Conservation (phyloP, 495 filamentous ascomycete species). For the Baudoinia panamericana region DNA sequence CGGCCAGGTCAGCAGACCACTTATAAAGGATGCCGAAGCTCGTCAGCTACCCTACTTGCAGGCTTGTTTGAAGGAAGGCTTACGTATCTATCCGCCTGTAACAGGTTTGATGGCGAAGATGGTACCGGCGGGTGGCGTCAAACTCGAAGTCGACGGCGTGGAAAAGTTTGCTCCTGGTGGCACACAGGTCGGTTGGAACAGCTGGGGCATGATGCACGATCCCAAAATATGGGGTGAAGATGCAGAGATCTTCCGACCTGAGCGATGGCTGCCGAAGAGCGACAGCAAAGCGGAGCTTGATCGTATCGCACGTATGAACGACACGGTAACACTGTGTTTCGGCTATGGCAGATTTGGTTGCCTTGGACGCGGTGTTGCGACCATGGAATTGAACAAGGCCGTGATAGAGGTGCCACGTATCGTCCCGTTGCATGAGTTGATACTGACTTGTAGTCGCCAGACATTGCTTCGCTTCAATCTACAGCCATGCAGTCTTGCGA, state of each 20-base stretch:
- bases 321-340: conserved; percentile 21
- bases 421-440: neutral
- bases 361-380: conserved; percentile 21
- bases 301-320: conserved; percentile 17
- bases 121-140: conserved; percentile 12
- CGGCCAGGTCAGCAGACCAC: conserved; percentile 14
- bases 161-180: conserved; percentile 20
- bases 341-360: conserved; percentile 23
- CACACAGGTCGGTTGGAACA: conserved; percentile 21
- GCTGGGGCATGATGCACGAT: conserved; percentile 22
- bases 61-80: conserved; percentile 25
- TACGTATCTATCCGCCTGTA: conserved; percentile 24
- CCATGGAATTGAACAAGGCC: conserved; percentile 24
- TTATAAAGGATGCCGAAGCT: conserved; percentile 24
- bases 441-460: conserved; percentile 6
- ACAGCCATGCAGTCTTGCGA: conserved; percentile 20
- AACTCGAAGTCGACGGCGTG: conserved; percentile 17
- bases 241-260: conserved; percentile 22
- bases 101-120: conserved; percentile 21
- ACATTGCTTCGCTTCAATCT: conserved; percentile 23
- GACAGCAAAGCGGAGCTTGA: conserved; percentile 8
- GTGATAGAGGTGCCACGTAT: conserved; percentile 16
- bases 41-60: conserved; percentile 22
- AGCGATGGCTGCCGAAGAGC: conserved; percentile 19
- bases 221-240: conserved; percentile 19